phyloP scores from a whole-genome alignment of 2,329 filamentous ascomycete genomes.

The Neofusicoccum ribis region DNA sequence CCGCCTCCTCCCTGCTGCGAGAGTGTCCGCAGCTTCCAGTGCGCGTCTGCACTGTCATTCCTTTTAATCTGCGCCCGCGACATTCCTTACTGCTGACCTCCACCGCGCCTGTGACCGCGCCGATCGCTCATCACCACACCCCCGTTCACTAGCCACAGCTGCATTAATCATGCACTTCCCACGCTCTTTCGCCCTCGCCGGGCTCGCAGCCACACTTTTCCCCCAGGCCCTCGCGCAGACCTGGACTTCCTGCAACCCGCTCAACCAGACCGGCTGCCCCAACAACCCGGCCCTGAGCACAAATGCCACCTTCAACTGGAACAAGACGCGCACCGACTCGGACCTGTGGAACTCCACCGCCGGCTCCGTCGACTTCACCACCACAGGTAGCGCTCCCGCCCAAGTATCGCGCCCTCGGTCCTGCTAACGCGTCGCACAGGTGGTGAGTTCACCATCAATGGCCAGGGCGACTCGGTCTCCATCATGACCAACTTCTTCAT shows the following conservation, averaged over 20 bases:
- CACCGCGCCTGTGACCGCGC: slow-evolving; percentile 12
- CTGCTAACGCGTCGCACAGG: slow-evolving; percentile 42
- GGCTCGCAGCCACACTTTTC: slow-evolving; percentile 36
- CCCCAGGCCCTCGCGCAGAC: slow-evolving; percentile 68
- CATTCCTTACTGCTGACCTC: slow-evolving; percentile 4
- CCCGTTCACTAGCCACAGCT: slow-evolving; percentile 14
- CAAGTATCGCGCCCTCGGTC: not conserved
- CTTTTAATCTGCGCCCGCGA: slow-evolving; percentile 7
- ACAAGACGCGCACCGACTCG: slow-evolving; percentile 47
- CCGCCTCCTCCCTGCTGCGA: slow-evolving; percentile 1
- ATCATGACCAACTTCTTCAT: slow-evolving; percentile 63
- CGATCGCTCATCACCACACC: slow-evolving; percentile 3
- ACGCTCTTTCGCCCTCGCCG: slow-evolving; percentile 33
- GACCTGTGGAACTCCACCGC: slow-evolving; percentile 67
- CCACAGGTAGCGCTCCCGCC: slow-evolving; percentile 34
- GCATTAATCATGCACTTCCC: slow-evolving; percentile 15
- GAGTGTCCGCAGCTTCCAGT: slow-evolving; percentile 12
- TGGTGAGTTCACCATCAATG: slow-evolving; percentile 69
- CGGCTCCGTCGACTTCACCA: slow-evolving; percentile 63
- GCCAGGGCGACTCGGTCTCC: slow-evolving; percentile 74
- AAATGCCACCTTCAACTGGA: slow-evolving; percentile 52
- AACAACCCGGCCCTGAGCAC: slow-evolving; percentile 70
- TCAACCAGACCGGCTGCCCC: slow-evolving; percentile 66
- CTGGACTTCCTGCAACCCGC: slow-evolving; percentile 74
- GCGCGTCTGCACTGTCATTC: slow-evolving; percentile 16